Evolutionary conservation across 164 flowering plant species (phyloP).

Genomic region (Hamamelis virginiana): DNA sequence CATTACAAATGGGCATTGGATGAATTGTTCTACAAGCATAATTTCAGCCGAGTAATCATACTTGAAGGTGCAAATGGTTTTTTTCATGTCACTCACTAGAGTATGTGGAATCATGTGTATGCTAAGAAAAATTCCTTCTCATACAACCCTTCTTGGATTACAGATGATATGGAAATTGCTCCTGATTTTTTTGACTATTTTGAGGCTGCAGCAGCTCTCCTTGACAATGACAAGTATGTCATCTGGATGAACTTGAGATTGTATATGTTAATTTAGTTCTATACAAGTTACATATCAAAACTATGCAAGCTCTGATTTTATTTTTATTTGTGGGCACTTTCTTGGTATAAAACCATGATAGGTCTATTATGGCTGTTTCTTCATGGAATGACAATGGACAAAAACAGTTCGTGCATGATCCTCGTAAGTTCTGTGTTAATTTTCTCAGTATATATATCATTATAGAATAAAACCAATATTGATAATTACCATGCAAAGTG

Average conservation of each 20-base stretch:
- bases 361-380: slow-evolving; percentile 96
- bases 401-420: slow-evolving; percentile 93
- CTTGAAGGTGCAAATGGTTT: slow-evolving; percentile 74
- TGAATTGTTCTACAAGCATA: slow-evolving; percentile 75
- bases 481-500: background rate
- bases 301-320: background rate
- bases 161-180: slow-evolving; percentile 99
- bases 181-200: slow-evolving; percentile 93
- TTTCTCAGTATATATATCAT: background rate
- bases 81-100: background rate
- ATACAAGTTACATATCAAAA: background rate
- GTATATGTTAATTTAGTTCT: background rate
- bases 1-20: slow-evolving; percentile 98
- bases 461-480: background rate
- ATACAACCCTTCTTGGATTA: slow-evolving; percentile 14
- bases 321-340: slow-evolving; percentile 2
- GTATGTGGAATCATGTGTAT: background rate
- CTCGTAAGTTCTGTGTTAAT: slow-evolving; percentile 54
- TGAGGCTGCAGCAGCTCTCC: slow-evolving; percentile 81
- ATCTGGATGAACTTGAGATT: slow-evolving; percentile 9
- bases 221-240: slow-evolving; percentile 85
- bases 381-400: slow-evolving; percentile 99
- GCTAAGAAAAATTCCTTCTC: slow-evolving; percentile 1
- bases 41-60: slow-evolving; percentile 79
- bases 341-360: slow-evolving; percentile 24